Evolutionary conservation across 2,329 filamentous ascomycete species (phyloP), one percentile per base, ranked within the genome.

Genomic region (Penicillium hordei): DNA sequence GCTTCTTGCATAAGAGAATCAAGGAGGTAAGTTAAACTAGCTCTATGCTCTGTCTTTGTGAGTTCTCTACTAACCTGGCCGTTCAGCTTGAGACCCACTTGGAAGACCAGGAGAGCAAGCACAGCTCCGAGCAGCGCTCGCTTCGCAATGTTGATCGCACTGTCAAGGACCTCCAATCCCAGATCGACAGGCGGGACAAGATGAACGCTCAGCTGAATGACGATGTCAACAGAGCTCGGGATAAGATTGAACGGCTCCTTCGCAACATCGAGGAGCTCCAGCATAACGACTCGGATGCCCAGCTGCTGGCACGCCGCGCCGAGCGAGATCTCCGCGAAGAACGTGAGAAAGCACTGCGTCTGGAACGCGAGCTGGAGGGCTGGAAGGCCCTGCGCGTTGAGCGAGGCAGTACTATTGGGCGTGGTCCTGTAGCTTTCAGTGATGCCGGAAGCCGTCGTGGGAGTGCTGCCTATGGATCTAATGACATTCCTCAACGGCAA

Each of bases 181-280:
- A 97, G 75, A 89, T 99, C 65, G 92, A 96, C 48, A 90, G 94
- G 66, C 91, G 92, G 67, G 93, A 97, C 64, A 97, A 96, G 78
- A 86, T 90, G 67, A 91, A 93, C 68, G 71, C 81, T 5, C 88
- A 94, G 70, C 82, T 96, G 19, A 83, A 87, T 54, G 93, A 97
- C 52, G 94, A 97, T 68, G 84, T 96, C 57, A 81, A 82, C 65
- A 90, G 93, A 63, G 87, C 91, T 69, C 90, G 93, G 60, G 93
- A 97, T 77, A 96, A 94, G 80, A 86, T 92, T 60, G 91, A 94
- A 64, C 91, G 92, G 71, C 86, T 97, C 5, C 87, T 99, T 50
- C 83, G 87, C 70, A 91, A 91, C 1, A 96, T 99, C 66, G 93
- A 97, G 71, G 93, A 97, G 72, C 85, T 99, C 34, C 93, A 99